These are phyloP conservation scores for Cladophialophora yegresii DNA, from an alignment of 2,329 filamentous ascomycete species.

Conservation along the genomic window DNA sequence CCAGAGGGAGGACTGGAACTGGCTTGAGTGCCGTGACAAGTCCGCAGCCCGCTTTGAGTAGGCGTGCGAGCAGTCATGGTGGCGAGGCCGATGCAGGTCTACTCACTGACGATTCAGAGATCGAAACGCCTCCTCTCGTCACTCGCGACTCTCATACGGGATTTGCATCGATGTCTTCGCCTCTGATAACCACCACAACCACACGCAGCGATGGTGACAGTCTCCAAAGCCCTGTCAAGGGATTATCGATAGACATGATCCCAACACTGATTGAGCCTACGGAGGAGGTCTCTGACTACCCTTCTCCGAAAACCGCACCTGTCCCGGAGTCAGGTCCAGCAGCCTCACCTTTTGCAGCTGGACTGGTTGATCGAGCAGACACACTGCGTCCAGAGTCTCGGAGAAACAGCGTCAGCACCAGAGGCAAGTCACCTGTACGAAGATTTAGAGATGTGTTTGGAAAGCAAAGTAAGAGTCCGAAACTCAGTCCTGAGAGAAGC, in stretches of 20 bases:
- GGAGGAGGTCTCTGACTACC: slow-evolving; percentile 11
- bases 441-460: slow-evolving; percentile 72
- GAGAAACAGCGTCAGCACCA: slow-evolving; percentile 43
- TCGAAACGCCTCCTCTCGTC: slow-evolving; percentile 50
- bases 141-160: slow-evolving; percentile 66
- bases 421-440: slow-evolving; percentile 68
- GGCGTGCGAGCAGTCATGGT: slow-evolving; percentile 28
- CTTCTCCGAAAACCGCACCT: slow-evolving; percentile 28
- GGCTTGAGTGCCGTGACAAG: slow-evolving; percentile 8
- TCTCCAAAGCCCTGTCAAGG: slow-evolving; percentile 38
- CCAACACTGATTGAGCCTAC: slow-evolving; percentile 29
- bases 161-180: slow-evolving; percentile 69
- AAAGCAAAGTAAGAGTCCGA: slow-evolving; percentile 55
- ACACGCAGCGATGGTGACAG: slow-evolving; percentile 42
- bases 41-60: slow-evolving; percentile 15
- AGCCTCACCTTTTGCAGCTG: slow-evolving; percentile 38
- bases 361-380: slow-evolving; percentile 38
- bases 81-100: slow-evolving; percentile 30
- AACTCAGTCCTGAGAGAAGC: slow-evolving; percentile 50
- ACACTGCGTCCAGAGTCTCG: slow-evolving; percentile 42
- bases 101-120: slow-evolving; percentile 33
- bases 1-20: slow-evolving; percentile 25
- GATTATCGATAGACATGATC: slow-evolving; percentile 15
- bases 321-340: slow-evolving; percentile 8
- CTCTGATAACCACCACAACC: slow-evolving; percentile 62